Percentiles rank a stretch among this genome's conserved stretches.
Conservation (phyloP, 176 grass and related monocot genomes). For the Musa acuminata region DNA sequence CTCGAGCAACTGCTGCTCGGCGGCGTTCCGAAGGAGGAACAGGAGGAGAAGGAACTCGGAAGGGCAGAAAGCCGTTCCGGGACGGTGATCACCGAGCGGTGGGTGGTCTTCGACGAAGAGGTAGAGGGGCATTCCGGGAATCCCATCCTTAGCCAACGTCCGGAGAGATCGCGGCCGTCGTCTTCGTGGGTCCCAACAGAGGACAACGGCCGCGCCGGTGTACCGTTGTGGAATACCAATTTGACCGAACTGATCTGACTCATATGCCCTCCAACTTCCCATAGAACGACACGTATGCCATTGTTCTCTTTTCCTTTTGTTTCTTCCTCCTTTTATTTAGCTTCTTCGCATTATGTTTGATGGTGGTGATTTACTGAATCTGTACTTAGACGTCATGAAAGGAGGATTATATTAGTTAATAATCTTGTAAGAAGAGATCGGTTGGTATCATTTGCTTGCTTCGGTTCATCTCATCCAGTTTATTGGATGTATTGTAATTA, state of each 20-base stretch:
- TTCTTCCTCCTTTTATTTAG: neutral
- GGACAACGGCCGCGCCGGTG: neutral
- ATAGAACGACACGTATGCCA: neutral
- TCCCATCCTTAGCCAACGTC: neutral
- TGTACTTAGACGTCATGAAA: too few species aligned
- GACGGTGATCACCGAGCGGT: conserved; percentile 43
- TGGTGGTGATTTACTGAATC: too few species aligned
- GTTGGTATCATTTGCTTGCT: too few species aligned
- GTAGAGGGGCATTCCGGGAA: conserved; percentile 23
- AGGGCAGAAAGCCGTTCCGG: neutral
- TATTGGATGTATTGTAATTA: too few species aligned
- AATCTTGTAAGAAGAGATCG: too few species aligned
- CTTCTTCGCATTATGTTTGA: neutral
- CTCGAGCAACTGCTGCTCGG: neutral
- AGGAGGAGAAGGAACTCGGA: neutral
- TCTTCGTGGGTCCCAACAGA: neutral
- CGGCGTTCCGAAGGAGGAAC: neutral
- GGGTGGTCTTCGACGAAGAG: conserved; percentile 63
- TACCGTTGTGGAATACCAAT: neutral
- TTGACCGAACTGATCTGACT: conserved; percentile 7
- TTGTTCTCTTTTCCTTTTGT: too few species aligned
- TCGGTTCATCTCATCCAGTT: too few species aligned
- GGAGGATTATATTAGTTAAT: too few species aligned
- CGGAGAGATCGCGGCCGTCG: neutral
- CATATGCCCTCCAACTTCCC: neutral